Base-by-base conservation (phyloP, 2,329 filamentous ascomycete genomes). In the Penicillium sp. region DNA sequence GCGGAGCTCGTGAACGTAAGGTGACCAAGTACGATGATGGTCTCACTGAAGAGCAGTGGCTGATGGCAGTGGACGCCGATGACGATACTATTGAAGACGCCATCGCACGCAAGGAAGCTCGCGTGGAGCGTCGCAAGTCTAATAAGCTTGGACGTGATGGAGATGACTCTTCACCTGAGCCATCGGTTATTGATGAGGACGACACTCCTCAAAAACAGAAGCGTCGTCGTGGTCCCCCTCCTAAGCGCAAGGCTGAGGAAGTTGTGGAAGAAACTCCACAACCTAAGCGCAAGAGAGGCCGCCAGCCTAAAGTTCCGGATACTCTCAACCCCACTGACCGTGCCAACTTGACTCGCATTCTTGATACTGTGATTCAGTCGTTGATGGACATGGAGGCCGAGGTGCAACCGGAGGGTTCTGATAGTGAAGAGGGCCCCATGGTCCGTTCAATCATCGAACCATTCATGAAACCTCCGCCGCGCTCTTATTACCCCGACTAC, bases 21-120 rank as follows among this genome's bases (percentile, higher is more conserved):
- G 88, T 91, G 69, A 92, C 97, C 67, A 89, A 89, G 73, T 99
- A 99, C 66, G 94, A 99, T 67, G 94, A 99, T 69, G 94, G 95
- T 50, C 85, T 99, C 30, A 97, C 94, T 0, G 95, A 99, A 77
- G 94, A 99, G 78, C 95, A 99, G 75, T 99, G 94, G 94, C 84
- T 97, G 49, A 93, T 96, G 80, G 94, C 94, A 51, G 93, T 99
- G 31, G 94, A 99, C 71, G 93, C 96, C 58, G 92, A 97, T 48
- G 94, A 99, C 1, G 94, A 99, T 70, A 88, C 86, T 0, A 91
- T 96, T 30, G 94, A 97, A 71, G 92, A 91, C 51, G 94, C 94
- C 2, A 92, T 95, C 36, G 89, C 90, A 35, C 87, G 94, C 38
- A 97, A 97, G 69, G 87, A 91, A 70, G 90, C 90, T 5, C 86